These are phyloP conservation scores for Ceriops tagal DNA, from an alignment of 345 rosid genomes.

Conservation along the genomic window DNA sequence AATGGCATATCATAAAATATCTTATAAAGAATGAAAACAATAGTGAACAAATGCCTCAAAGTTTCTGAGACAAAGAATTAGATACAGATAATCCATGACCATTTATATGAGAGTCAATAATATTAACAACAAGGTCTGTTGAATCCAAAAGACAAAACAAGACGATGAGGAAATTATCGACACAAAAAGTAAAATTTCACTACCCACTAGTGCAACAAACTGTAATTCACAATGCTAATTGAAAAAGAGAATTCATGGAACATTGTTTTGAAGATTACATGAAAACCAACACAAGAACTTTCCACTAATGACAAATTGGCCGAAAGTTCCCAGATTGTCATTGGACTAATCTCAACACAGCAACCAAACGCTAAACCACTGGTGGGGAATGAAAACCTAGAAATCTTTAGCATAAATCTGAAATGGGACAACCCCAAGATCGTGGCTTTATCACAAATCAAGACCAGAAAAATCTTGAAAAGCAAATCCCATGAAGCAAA, in stretches of 20 bases:
- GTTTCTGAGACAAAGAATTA: not conserved
- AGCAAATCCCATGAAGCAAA: not conserved
- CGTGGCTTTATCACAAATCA: not conserved
- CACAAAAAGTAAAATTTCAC: not conserved
- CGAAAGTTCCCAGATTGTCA: not conserved
- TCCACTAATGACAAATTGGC: not conserved
- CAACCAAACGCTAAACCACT: not conserved
- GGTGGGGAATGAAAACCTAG: not conserved
- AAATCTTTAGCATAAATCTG: not conserved
- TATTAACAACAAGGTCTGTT: not conserved
- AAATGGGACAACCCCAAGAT: conserved; percentile 1
- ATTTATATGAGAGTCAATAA: not conserved
- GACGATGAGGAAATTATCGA: not conserved
- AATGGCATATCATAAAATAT: not conserved
- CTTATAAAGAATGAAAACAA: not conserved
- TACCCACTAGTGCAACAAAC: not conserved
- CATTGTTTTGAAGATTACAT: not conserved
- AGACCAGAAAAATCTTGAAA: not conserved
- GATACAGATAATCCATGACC: not conserved
- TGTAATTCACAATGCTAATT: not conserved
- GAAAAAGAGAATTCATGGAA: conserved; percentile 3
- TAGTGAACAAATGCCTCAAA: not conserved
- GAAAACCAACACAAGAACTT: not conserved
- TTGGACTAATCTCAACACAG: not conserved
- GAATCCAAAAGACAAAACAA: conserved; percentile 12